Percentiles rank a stretch among this genome's conserved stretches.
Conservation (phyloP, 805 yeast species). For the Candida wancherniae region DNA sequence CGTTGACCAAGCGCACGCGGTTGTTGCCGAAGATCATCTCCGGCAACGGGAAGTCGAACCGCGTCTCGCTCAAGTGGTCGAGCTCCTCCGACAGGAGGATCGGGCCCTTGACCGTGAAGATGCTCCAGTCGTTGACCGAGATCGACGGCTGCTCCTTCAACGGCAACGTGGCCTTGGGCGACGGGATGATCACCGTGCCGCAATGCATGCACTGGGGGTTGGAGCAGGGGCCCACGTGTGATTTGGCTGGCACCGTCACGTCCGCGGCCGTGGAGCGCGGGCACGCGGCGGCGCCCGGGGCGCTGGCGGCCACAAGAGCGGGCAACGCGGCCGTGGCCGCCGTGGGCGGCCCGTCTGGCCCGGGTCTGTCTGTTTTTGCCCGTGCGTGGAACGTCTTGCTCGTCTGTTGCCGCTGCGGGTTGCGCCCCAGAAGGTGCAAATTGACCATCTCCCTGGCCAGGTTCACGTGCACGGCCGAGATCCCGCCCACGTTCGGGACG, state of each 20-base stretch:
- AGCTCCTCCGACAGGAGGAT: slow-evolving; percentile 71
- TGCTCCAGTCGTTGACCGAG: slow-evolving; percentile 67
- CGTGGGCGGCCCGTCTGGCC: too few species aligned
- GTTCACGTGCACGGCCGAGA: slow-evolving; percentile 51
- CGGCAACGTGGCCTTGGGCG: slow-evolving; percentile 65
- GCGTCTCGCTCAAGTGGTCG: slow-evolving; percentile 54
- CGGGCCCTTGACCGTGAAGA: slow-evolving; percentile 68
- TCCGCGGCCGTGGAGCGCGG: not conserved
- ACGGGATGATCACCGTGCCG: slow-evolving; percentile 72
- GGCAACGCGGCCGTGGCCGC: too few species aligned
- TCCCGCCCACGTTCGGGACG: slow-evolving; percentile 20
- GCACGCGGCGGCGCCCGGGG: not conserved
- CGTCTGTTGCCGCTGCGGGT: slow-evolving; percentile 12
- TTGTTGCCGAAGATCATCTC: slow-evolving; percentile 97
- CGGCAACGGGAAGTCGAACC: slow-evolving; percentile 78
- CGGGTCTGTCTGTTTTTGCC: not conserved
- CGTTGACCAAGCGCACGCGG: slow-evolving; percentile 47
- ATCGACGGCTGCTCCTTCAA: slow-evolving; percentile 65
- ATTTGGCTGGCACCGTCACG: slow-evolving; percentile 40
- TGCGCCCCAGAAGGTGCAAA: slow-evolving; percentile 44
- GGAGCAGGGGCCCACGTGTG: slow-evolving; percentile 32
- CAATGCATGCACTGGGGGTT: slow-evolving; percentile 57
- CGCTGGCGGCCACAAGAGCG: too few species aligned
- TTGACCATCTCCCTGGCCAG: slow-evolving; percentile 61
- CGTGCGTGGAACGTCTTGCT: slow-evolving; percentile 10